Percentiles rank a stretch among this genome's conserved stretches.
phyloP scores from a whole-genome alignment of 371 early-diverging fungal species.

The Actinomortierella wolfii region DNA sequence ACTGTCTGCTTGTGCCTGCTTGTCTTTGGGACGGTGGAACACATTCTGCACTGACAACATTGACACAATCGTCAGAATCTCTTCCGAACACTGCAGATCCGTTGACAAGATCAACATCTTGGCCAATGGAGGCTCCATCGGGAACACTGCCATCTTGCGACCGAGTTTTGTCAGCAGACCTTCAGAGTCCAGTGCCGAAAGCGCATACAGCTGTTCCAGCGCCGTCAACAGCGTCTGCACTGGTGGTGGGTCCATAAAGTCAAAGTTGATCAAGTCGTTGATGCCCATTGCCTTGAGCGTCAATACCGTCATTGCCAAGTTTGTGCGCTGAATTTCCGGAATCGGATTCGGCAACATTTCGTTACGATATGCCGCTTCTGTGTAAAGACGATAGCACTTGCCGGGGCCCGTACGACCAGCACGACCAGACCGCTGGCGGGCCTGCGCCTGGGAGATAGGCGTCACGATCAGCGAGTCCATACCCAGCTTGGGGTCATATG shows the following conservation, averaged over 20 bases:
- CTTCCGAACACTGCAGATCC: slow-evolving; percentile 93
- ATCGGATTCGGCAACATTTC: slow-evolving; percentile 95
- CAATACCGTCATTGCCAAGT: slow-evolving; percentile 91
- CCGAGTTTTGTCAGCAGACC: slow-evolving; percentile 93
- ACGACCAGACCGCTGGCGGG: slow-evolving; percentile 97
- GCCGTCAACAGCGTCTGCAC: slow-evolving; percentile 92
- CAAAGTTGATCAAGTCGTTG: slow-evolving; percentile 94
- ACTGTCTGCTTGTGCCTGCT: slow-evolving; percentile 91
- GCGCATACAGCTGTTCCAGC: slow-evolving; percentile 88
- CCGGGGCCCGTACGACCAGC: slow-evolving; percentile 98
- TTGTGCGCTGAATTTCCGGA: slow-evolving; percentile 98
- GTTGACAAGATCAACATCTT: slow-evolving; percentile 93
- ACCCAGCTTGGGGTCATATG: slow-evolving; percentile 93
- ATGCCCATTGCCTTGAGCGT: slow-evolving; percentile 96
- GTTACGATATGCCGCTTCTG: slow-evolving; percentile 92
- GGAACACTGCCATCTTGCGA: slow-evolving; percentile 97
- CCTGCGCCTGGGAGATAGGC: slow-evolving; percentile 97
- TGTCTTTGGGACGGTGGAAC: slow-evolving; percentile 96
- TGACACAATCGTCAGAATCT: slow-evolving; percentile 94
- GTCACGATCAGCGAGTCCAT: slow-evolving; percentile 94
- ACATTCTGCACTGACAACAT: slow-evolving; percentile 95
- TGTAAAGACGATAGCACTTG: slow-evolving; percentile 96
- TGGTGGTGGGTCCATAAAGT: slow-evolving; percentile 98
- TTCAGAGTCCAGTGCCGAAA: slow-evolving; percentile 95
- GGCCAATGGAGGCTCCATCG: slow-evolving; percentile 91